Evolutionary conservation across 1,139 yeast genomes (phyloP), one percentile per base, ranked within the genome.

Genomic region (Trichomonascaceae sp.): DNA sequence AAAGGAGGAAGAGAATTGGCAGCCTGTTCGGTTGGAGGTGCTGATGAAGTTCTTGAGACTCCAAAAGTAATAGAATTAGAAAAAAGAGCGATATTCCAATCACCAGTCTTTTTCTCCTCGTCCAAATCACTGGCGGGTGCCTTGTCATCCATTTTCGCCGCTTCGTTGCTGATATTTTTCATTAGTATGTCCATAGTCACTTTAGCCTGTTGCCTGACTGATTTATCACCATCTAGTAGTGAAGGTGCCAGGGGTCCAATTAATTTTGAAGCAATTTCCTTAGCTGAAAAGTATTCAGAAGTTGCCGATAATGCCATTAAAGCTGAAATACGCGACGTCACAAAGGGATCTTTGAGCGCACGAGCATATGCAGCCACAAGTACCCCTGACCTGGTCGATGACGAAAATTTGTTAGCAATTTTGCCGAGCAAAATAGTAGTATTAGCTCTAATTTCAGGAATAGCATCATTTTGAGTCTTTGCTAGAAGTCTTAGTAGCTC

Each of bases 201-300:
- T 59, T 81, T 81, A 0, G 97, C 96, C 63, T 85, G 88, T 0
- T 69, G 69, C 54, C 98, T 75, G 1, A 91, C 93, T 53, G 80
- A 78, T 1, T 81, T 76, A 55, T 85, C 84, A 54, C 75, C 78
- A 66, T 93, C 99, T 69, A 93, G 78, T 56, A 93, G 74, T 0
- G 93, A 82, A 1, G 95, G 88, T 0, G 96, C 91, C 57, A 93
- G 78, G 6, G 90, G 89, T 0, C 96, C 95, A 57, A 93, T 70
- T n/a, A 91, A 80, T 65, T 85, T 87, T 39, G 84, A 81, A 58
- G 96, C 87, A 54, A 90, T 84, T 52, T 90, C 87, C 27, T 82
- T 87, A 2, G 90, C 83, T 0, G 85, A 74, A 63, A 90, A 90
- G 51, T 78, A 81, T 8, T 83, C 84, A 30, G 84, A 74, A 20